phyloP scores from a whole-genome alignment of 768 basidiomycete species.

The Boletus subcaerulescens region DNA sequence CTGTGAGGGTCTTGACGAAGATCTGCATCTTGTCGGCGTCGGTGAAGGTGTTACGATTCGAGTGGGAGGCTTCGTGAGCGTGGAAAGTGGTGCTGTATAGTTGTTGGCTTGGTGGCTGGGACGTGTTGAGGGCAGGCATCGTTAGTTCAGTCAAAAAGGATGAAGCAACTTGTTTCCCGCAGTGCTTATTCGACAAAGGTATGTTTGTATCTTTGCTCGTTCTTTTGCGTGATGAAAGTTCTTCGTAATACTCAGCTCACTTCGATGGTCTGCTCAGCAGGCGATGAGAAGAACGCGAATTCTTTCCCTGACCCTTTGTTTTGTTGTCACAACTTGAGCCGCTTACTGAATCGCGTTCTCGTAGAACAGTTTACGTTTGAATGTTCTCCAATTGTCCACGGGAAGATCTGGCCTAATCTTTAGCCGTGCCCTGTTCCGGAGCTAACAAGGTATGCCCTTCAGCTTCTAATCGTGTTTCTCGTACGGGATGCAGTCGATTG shows the following conservation, averaged over 20 bases:
- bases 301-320: conserved; percentile 34
- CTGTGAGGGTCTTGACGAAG: conserved; percentile 86
- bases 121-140: conserved; percentile 24
- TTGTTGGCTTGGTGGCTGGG: conserved; percentile 29
- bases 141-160: no score
- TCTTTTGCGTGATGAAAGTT: conserved; percentile 28
- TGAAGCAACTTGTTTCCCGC: no score
- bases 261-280: conserved; percentile 49
- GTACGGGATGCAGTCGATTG: conserved; percentile 46
- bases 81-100: conserved; percentile 29
- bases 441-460: conserved; percentile 13
- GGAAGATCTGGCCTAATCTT: not conserved
- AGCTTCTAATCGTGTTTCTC: not conserved
- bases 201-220: not conserved
- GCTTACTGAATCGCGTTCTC: conserved; percentile 2
- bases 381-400: not conserved
- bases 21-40: conserved; percentile 52
- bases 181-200: not conserved
- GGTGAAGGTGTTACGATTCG: not conserved
- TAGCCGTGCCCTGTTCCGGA: not conserved
- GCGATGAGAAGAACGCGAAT: conserved; percentile 54
- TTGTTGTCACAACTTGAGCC: not conserved
- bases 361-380: not conserved
- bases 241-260: conserved; percentile 60
- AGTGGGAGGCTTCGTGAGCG: conserved; percentile 16